Conservation (phyloP, 192 early-diverging fungal genomes). For the Hyaloraphidium curvatum region DNA sequence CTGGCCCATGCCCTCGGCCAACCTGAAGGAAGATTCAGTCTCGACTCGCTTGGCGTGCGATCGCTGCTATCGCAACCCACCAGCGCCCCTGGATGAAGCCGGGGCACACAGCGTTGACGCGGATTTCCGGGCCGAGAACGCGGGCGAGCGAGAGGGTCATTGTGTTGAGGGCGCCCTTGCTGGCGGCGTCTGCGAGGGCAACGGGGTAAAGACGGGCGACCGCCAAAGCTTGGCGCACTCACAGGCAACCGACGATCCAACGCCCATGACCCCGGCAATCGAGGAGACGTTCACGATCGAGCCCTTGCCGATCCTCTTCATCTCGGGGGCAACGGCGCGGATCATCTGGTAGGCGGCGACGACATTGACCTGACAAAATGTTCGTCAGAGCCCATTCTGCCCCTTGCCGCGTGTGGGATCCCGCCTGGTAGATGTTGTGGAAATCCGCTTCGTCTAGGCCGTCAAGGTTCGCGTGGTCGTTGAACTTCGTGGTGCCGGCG, state of each 20-base stretch:
- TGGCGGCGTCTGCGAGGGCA: neutral
- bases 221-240: neutral
- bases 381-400: neutral
- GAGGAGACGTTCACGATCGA: neutral
- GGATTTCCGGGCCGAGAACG: neutral
- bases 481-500: neutral
- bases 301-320: neutral
- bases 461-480: neutral
- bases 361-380: neutral
- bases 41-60: neutral
- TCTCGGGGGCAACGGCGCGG: neutral
- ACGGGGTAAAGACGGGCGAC: neutral
- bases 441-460: neutral
- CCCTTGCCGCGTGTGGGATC: neutral
- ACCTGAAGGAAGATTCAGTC: neutral
- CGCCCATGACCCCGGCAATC: slow-evolving; percentile 2
- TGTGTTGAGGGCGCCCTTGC: neutral
- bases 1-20: neutral
- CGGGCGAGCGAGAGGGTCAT: neutral
- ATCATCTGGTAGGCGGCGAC: neutral
- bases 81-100: neutral
- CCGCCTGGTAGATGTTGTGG: neutral
- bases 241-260: neutral
- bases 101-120: slow-evolving; percentile 4
- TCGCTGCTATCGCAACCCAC: neutral